Conservation (phyloP, 192 early-diverging fungal species). For the Coemansia sp. region DNA sequence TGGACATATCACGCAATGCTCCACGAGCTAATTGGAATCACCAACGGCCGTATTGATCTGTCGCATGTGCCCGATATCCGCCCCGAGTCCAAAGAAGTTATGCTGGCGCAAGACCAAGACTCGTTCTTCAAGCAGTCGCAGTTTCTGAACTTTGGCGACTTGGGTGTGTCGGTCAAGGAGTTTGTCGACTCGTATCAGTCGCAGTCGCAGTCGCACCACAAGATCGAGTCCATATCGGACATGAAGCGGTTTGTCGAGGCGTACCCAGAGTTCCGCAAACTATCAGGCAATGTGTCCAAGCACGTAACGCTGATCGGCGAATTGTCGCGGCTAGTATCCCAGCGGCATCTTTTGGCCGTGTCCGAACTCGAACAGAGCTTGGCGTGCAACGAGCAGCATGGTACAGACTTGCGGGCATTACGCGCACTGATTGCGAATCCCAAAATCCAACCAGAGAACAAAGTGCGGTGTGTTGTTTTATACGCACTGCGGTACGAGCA, state of each 20-base stretch:
- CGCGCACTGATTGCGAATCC: constrained; percentile 62
- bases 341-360: constrained; percentile 76
- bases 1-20: constrained; percentile 99
- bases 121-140: constrained; percentile 88
- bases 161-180: constrained; percentile 88
- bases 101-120: constrained; percentile 86
- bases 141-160: constrained; percentile 91
- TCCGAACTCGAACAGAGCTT: constrained; percentile 94
- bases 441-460: constrained; percentile 68
- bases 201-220: constrained; percentile 85
- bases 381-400: constrained; percentile 85
- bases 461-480: constrained; percentile 77
- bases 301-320: constrained; percentile 98
- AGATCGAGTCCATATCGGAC: constrained; percentile 93
- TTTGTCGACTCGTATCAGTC: constrained; percentile 94
- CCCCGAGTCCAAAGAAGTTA: constrained; percentile 90
- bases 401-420: constrained; percentile 75
- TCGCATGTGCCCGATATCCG: constrained; percentile 77
- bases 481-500: constrained; percentile 95
- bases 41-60: constrained; percentile 90
- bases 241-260: constrained; percentile 99
- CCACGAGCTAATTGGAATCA: constrained; percentile 91
- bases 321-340: constrained; percentile 76
- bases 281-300: constrained; percentile 96
- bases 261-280: constrained; percentile 96